These are phyloP conservation scores for Chalciporus sp. DNA, from an alignment of 1,284 basidiomycete species.

Conservation along the genomic window DNA sequence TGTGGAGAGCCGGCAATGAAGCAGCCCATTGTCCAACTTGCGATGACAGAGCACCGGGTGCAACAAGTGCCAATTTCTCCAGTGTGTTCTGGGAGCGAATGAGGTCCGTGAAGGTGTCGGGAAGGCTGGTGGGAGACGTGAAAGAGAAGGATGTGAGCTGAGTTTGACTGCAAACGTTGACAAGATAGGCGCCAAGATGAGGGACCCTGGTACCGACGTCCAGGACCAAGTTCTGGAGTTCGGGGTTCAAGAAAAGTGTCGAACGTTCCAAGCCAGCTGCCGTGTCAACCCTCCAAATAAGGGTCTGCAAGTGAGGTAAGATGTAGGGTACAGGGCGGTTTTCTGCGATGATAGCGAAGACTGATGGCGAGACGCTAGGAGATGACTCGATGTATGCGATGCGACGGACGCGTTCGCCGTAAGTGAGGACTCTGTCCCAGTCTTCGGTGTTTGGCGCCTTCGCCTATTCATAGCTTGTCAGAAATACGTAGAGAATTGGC, in stretches of 20 bases:
- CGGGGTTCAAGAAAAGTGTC: slow-evolving; percentile 62
- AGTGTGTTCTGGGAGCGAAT: slow-evolving; percentile 58
- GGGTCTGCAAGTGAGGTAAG: slow-evolving; percentile 65
- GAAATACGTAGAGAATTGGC: slow-evolving; percentile 8
- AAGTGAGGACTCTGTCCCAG: slow-evolving; percentile 64
- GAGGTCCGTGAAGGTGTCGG: slow-evolving; percentile 67
- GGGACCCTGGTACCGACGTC: slow-evolving; percentile 60
- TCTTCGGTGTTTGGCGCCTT: slow-evolving; percentile 63
- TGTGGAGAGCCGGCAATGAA: slow-evolving; percentile 57
- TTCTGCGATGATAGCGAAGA: slow-evolving; percentile 68
- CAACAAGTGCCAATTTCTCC: slow-evolving; percentile 64
- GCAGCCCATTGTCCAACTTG: slow-evolving; percentile 71
- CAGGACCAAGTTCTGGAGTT: slow-evolving; percentile 58
- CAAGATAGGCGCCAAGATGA: slow-evolving; percentile 61
- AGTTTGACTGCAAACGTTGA: slow-evolving; percentile 59
- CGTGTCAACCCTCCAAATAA: slow-evolving; percentile 73
- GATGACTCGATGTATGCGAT: slow-evolving; percentile 69
- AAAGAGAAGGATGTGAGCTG: slow-evolving; percentile 68
- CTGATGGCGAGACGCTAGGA: slow-evolving; percentile 59
- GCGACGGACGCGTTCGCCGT: slow-evolving; percentile 65
- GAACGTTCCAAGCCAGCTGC: slow-evolving; percentile 63
- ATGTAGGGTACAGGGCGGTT: slow-evolving; percentile 61
- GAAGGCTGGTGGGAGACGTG: slow-evolving; percentile 64
- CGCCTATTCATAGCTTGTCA: slow-evolving; percentile 41
- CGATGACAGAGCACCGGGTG: slow-evolving; percentile 68